Conservation (phyloP, 768 basidiomycete species). For the Tylopilus vinaceipallidus region DNA sequence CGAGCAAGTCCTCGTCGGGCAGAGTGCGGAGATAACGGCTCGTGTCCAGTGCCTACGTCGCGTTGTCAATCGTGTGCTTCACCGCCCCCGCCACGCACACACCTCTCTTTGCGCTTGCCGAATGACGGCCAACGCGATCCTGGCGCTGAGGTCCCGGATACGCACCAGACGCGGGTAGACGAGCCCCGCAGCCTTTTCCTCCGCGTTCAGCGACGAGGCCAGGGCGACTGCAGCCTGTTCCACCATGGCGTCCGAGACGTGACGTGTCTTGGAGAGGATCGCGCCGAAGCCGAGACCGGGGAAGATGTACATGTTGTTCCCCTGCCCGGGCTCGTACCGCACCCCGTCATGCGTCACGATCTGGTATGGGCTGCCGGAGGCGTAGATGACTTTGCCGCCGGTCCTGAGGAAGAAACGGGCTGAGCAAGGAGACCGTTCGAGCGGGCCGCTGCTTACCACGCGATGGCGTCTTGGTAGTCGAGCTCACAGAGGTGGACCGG, state of each 20-base stretch:
- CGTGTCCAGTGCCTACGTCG: slow-evolving; percentile 36
- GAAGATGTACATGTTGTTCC: slow-evolving; percentile 80
- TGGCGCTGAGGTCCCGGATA: slow-evolving; percentile 63
- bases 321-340: slow-evolving; percentile 63
- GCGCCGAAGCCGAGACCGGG: slow-evolving; percentile 61
- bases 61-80: neutral
- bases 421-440: neutral
- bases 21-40: slow-evolving; percentile 47
- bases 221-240: slow-evolving; percentile 65
- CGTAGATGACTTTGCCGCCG: slow-evolving; percentile 65
- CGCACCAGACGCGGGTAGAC: slow-evolving; percentile 70
- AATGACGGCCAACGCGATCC: slow-evolving; percentile 61
- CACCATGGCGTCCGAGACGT: slow-evolving; percentile 68
- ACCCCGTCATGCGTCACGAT: slow-evolving; percentile 47
- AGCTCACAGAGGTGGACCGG: slow-evolving; percentile 62
- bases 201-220: slow-evolving; percentile 50
- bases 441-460: slow-evolving; percentile 40
- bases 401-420: slow-evolving; percentile 48
- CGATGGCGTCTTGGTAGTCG: slow-evolving; percentile 58
- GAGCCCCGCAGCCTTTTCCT: slow-evolving; percentile 52
- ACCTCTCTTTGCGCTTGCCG: slow-evolving; percentile 64
- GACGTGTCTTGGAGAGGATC: slow-evolving; percentile 54
- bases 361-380: slow-evolving; percentile 70
- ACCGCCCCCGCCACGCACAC: slow-evolving; percentile 14
- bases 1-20: slow-evolving; percentile 45